Evolutionary conservation across 495 filamentous ascomycete genomes (phyloP), one percentile per base, ranked within the genome.

Genomic region (Penicillium antarcticum): DNA sequence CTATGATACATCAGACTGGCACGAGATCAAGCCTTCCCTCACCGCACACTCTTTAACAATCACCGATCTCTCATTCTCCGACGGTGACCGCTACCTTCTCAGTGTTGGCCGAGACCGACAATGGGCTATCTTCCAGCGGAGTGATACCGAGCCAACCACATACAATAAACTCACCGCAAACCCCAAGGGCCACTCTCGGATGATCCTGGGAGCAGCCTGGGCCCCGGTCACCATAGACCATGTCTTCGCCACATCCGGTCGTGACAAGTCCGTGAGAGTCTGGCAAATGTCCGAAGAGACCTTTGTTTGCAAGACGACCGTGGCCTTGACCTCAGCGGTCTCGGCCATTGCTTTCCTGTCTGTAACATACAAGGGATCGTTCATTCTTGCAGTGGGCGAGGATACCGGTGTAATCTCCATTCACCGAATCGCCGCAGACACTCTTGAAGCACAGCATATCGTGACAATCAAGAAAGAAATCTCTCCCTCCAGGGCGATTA

Each of bases 31-130:
- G 57, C 92, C 94, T 5, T 78, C 91, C 3, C 74, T 97, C 14
- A 73, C 77, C 17, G 86, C 86, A 4, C 94, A 99, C 70, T 80
- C 84, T 1, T 75, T 97, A 45, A 99, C 94, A 2, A 87, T 94
- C 33, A 89, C 88, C 1, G 75, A 84, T 19, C 69, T 99, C 31
- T 71, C 80, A 18, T 99, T 97, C 65, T 89, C 87, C 3, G 62
- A 70, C 2, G 84, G 92, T 56, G 91, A 92, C 58, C 55, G 65
- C 12, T 84, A 80, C 37, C 69, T 99, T 14, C 74, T 97, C 5
- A 96, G 91, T 57, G 92, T 96, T 11, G 92, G 92, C 3, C 79
- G 95, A 50, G 94, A 99, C 62, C 74, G 94, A 33, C 88, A 91
- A 63, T 97, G 92, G 92, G 84, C 81, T 1, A 74, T 97, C 7